These are phyloP conservation scores for Boletellus ananiceps DNA, from an alignment of 768 basidiomycete genomes.

Conservation along the genomic window DNA sequence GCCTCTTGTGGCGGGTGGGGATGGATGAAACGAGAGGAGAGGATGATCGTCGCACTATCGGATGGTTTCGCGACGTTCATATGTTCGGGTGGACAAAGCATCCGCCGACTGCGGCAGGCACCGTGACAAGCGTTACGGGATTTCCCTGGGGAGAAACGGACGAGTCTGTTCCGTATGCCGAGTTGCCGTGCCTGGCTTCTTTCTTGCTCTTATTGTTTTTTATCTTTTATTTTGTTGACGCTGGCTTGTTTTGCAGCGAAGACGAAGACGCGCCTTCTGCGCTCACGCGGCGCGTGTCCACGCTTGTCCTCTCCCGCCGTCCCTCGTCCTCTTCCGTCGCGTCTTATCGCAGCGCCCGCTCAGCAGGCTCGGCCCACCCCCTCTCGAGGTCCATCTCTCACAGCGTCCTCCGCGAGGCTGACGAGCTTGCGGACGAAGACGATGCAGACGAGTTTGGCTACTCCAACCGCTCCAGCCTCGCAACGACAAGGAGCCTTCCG, in stretches of 20 bases:
- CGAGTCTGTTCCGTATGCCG: constrained; percentile 1
- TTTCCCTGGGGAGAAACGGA: background rate
- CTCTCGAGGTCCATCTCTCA: constrained; percentile 29
- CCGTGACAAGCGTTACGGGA: background rate
- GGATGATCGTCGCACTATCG: background rate
- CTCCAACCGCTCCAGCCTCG: constrained; percentile 7
- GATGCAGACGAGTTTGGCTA: constrained; percentile 25
- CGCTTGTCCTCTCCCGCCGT: constrained; percentile 46
- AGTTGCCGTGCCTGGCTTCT: constrained; percentile 7
- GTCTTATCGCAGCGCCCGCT: constrained; percentile 14
- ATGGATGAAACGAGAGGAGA: background rate
- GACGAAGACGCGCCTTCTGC: constrained; percentile 71
- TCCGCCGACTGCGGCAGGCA: constrained; percentile 2
- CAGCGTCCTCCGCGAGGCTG: constrained; percentile 27
- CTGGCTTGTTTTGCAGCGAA: constrained; percentile 40
- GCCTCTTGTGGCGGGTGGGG: background rate
- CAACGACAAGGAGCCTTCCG: constrained; percentile 19
- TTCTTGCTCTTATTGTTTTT: background rate
- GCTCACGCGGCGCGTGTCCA: constrained; percentile 58
- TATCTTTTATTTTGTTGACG: background rate
- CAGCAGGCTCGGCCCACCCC: constrained; percentile 16
- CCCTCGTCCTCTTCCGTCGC: constrained; percentile 43
- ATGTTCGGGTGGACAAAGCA: constrained; percentile 7
- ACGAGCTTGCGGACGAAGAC: constrained; percentile 15
- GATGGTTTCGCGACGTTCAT: constrained; percentile 7